Percentiles rank a stretch among this genome's conserved stretches.
These are phyloP conservation scores for Raffaelea deltoideospora DNA, from an alignment of 2,329 filamentous ascomycete genomes.

Conservation along the genomic window DNA sequence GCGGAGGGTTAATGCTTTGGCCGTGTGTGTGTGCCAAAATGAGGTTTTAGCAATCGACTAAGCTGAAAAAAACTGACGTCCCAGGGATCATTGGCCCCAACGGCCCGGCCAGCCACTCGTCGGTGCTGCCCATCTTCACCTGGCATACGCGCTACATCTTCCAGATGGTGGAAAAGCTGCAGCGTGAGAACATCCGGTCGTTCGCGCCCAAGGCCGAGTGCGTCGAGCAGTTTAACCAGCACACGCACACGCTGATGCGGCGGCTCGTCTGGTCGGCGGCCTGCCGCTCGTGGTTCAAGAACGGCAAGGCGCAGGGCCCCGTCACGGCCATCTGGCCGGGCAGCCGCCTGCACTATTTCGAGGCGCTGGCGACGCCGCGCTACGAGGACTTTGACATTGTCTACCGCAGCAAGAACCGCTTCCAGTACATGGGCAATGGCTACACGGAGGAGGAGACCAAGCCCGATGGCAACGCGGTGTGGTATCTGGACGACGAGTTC, in stretches of 20 bases:
- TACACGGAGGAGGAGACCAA: background rate
- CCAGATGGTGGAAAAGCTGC: conserved; percentile 11
- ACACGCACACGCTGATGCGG: conserved; percentile 14
- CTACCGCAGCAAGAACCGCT: conserved; percentile 5
- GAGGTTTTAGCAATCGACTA: background rate
- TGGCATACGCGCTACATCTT: conserved; percentile 17
- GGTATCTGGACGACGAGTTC: conserved; percentile 2
- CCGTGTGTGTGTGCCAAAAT: background rate
- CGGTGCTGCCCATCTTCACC: conserved; percentile 12
- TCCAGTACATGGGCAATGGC: conserved; percentile 4
- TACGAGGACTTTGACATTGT: conserved; percentile 17
- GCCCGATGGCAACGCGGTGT: background rate
- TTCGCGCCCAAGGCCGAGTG: conserved; percentile 12
- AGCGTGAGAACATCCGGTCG: conserved; percentile 16
- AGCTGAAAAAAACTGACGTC: background rate
- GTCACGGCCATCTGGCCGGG: conserved; percentile 11
- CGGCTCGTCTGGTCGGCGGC: conserved; percentile 14
- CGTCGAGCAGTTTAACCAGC: conserved; percentile 17
- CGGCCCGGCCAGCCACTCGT: conserved; percentile 9
- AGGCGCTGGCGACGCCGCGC: conserved; percentile 12
- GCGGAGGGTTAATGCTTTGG: no score
- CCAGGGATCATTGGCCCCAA: conserved; percentile 11
- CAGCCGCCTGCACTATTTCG: conserved; percentile 11
- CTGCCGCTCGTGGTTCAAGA: conserved; percentile 15
- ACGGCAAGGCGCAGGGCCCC: conserved; percentile 9